A percentile compares a stretch with the other conserved stretches of the same genome.
phyloP scores from a whole-genome alignment of 1,139 yeast species.

The Geotrichum australiense region DNA sequence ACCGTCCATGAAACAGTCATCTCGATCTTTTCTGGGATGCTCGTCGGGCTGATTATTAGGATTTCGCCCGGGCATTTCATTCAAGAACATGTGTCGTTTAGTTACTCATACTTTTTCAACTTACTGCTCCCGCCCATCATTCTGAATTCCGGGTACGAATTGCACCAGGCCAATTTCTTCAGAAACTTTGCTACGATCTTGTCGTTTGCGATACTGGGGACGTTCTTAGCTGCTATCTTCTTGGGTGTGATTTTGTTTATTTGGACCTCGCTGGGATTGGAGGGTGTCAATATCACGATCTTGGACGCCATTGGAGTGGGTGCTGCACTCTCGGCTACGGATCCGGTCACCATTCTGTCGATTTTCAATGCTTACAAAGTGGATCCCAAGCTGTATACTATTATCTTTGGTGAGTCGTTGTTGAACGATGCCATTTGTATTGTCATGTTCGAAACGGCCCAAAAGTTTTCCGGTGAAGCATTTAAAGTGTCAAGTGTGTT shows the following conservation, averaged over 20 bases:
- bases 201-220: slow-evolving; percentile 94
- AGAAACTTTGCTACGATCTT: slow-evolving; percentile 83
- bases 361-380: slow-evolving; percentile 96
- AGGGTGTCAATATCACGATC: slow-evolving; percentile 77
- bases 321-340: slow-evolving; percentile 95
- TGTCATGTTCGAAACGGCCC: slow-evolving; percentile 98
- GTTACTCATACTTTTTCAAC: slow-evolving; percentile 88
- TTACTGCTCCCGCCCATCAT: slow-evolving; percentile 91
- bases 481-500: slow-evolving; percentile 72
- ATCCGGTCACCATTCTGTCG: slow-evolving; percentile 94
- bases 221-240: slow-evolving; percentile 84
- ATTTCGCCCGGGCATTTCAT: slow-evolving; percentile 93
- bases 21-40: slow-evolving; percentile 93
- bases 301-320: slow-evolving; percentile 96
- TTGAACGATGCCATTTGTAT: slow-evolving; percentile 95
- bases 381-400: slow-evolving; percentile 94
- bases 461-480: slow-evolving; percentile 74
- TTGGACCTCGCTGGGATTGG: slow-evolving; percentile 89
- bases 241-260: slow-evolving; percentile 75
- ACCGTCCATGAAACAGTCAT: slow-evolving; percentile 95
- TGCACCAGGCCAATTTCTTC: slow-evolving; percentile 92
- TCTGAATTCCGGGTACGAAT: slow-evolving; percentile 88
- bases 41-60: slow-evolving; percentile 84
- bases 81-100: slow-evolving; percentile 93
- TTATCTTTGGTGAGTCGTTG: slow-evolving; percentile 91